Base-by-base conservation (phyloP, 176 grass and related monocot genomes). In the Eleusine coracana region DNA sequence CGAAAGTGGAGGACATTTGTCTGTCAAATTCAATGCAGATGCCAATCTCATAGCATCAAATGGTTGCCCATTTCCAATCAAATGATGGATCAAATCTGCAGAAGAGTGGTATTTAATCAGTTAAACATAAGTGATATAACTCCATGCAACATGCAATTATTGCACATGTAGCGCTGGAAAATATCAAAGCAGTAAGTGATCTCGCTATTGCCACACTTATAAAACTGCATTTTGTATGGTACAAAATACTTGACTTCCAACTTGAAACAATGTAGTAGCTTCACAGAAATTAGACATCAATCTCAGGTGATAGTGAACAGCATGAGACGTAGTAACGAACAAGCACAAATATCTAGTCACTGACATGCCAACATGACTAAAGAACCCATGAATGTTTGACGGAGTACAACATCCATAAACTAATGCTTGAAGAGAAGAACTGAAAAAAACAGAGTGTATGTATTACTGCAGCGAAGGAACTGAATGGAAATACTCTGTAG, bases 21-120 rank as follows among this genome's bases (percentile, higher is more conserved):
- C 42, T 16, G 86, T 87, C 79, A 87, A 70, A 71, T 77, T 65
- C 73, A 83, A 77, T 45, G 34, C 21, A 31, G 18, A 5, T 71
- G 73, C 79, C 80, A 87, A 50, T 82, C 66, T 87, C 17, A 83
- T 23, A 44, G 86, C 86, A 40, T 82, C 79, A 71, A 71, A 12
- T 64, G 40, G 79, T 69, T 71, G 42, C 2, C 86, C 86, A 63
- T 55, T 70, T 70, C 71, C 54, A 45, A 87, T 77, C 34, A 87
- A 74, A 76, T 25, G 44, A 63, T 71, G 15, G 7, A 71, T 49
- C n/a, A 44, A 65, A 39, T 82, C 86, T 87, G 86, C 66, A 76
- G 28, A 87, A 77, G 31, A 49, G 70, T 28, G 20, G 3, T 25
- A 25, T 6, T 60, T 60, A 60, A 60, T 60, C 21, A 75, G 54